Conservation (phyloP, 108 stramenopile genomes). For the Discostella stelligeroides region DNA sequence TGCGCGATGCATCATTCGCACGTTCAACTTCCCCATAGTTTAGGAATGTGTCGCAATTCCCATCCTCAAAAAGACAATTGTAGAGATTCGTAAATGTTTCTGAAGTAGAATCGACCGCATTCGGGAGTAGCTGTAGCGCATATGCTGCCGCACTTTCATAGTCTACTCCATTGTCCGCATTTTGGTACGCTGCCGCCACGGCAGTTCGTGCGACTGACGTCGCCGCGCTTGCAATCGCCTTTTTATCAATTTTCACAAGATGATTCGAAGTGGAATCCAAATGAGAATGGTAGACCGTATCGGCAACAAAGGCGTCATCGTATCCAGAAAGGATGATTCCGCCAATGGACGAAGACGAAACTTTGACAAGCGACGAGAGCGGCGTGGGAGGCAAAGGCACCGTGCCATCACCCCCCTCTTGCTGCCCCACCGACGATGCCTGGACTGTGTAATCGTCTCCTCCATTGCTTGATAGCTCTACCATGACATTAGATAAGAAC, state of each 20-base stretch:
- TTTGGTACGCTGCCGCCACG: constrained; percentile 77
- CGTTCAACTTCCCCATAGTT: constrained; percentile 67
- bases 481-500: constrained; percentile 72
- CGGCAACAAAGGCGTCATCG: constrained; percentile 69
- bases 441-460: constrained; percentile 32
- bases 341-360: constrained; percentile 59
- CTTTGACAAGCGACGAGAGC: constrained; percentile 61
- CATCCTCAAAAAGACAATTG: constrained; percentile 71
- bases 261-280: constrained; percentile 53
- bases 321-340: constrained; percentile 85
- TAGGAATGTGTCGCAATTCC: constrained; percentile 62
- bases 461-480: constrained; percentile 30
- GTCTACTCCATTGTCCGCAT: constrained; percentile 64
- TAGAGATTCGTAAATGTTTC: constrained; percentile 55
- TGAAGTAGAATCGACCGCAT: constrained; percentile 58
- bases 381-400: constrained; percentile 83
- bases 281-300: constrained; percentile 76
- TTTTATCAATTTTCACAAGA: constrained; percentile 54
- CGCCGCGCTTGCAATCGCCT: constrained; percentile 80
- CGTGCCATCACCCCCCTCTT: constrained; percentile 32
- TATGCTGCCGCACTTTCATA: constrained; percentile 62
- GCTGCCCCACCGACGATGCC: constrained; percentile 51
- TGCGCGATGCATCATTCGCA: constrained; percentile 54
- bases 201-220: constrained; percentile 84
- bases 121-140: constrained; percentile 59